Evolutionary conservation across 768 basidiomycete species (phyloP), one percentile per base, ranked within the genome.

Genomic region (Macrocybe gigantea): DNA sequence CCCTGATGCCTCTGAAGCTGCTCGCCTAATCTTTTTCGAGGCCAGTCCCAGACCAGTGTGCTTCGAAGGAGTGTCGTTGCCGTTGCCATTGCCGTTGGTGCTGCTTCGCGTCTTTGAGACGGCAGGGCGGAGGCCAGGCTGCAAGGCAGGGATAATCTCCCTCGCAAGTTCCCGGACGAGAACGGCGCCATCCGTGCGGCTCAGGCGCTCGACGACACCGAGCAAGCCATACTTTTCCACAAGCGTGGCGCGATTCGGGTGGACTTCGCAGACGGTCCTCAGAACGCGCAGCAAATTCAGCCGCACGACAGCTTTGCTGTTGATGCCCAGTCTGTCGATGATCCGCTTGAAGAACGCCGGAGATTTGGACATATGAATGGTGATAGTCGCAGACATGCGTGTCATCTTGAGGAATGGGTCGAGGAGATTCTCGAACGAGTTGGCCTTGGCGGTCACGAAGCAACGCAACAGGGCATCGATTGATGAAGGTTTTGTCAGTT

Each of bases 391-490:
- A 0, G 94, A 97, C 6, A 91, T 65, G 8, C 93, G 87, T 45
- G 85, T 82, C 40, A 97, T 87, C 72, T 96, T 96, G 60, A 94
- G 79, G 67, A 93, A 87, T 1, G 92, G 90, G 44, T 94, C 91
- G 6, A 97, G 80, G 15, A 99, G 68, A 58, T 88, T 91, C 62
- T 98, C 95, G 59, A 96, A 93, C 1, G 85, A 86, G 60, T 89
- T 88, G 40, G 90, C 84, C 66, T 94, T 93, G 30, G 90, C 83
- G 1, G 79, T 74, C 52, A 88, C 82, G 64, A 95, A 95, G 62
- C 88, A 88, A 36, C 74, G 77, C 33, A 93, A 74, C 11, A 95
- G 68, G 0, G 79, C 72, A 0, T 88, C 83, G 12, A 90, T 64
- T 1, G 87, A 71, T 9, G 73, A 71, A 1, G 73, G 64, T 57